Evolutionary conservation across 2,329 filamentous ascomycete species (phyloP).

Genomic region (Botrytis tulipae): DNA sequence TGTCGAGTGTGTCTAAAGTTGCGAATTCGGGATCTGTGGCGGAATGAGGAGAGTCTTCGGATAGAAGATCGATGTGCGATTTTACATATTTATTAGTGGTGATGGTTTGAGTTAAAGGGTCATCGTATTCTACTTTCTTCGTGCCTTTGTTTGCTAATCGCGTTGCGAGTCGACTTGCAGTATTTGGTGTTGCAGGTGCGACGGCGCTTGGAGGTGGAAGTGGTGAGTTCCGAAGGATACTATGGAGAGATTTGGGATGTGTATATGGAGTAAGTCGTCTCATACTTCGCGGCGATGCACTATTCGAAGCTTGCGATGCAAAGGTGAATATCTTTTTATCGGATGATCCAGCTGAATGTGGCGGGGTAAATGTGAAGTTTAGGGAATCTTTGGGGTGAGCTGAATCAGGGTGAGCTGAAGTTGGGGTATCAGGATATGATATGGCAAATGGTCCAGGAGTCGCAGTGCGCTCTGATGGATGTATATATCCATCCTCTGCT

Average conservation of each 20-base stretch:
- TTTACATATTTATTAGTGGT: slow-evolving; percentile 60
- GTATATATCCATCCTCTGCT: slow-evolving; percentile 26
- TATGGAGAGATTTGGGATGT: slow-evolving; percentile 57
- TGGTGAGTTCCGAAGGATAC: slow-evolving; percentile 66
- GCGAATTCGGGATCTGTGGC: slow-evolving; percentile 31
- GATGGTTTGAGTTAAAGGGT: slow-evolving; percentile 62
- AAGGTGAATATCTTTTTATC: slow-evolving; percentile 35
- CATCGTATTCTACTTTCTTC: slow-evolving; percentile 58
- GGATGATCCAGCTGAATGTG: slow-evolving; percentile 36
- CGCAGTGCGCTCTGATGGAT: slow-evolving; percentile 36
- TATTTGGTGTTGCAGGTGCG: slow-evolving; percentile 51
- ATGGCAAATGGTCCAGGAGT: slow-evolving; percentile 39
- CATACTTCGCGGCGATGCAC: slow-evolving; percentile 42
- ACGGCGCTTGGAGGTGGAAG: slow-evolving; percentile 52
- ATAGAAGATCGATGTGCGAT: slow-evolving; percentile 62
- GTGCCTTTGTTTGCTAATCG: slow-evolving; percentile 50
- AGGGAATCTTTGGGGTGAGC: slow-evolving; percentile 25
- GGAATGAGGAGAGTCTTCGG: slow-evolving; percentile 47
- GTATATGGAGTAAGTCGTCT: slow-evolving; percentile 52
- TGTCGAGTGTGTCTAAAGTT: slow-evolving; percentile 48
- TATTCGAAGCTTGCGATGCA: slow-evolving; percentile 26
- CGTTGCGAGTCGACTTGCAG: slow-evolving; percentile 53
- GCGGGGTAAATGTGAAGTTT: slow-evolving; percentile 37
- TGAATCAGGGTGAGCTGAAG: slow-evolving; percentile 30
- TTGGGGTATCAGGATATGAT: slow-evolving; percentile 38